Evolutionary conservation across 371 early-diverging fungal species (phyloP), one percentile per base, ranked within the genome.

Genomic region (Mortierella sp.): DNA sequence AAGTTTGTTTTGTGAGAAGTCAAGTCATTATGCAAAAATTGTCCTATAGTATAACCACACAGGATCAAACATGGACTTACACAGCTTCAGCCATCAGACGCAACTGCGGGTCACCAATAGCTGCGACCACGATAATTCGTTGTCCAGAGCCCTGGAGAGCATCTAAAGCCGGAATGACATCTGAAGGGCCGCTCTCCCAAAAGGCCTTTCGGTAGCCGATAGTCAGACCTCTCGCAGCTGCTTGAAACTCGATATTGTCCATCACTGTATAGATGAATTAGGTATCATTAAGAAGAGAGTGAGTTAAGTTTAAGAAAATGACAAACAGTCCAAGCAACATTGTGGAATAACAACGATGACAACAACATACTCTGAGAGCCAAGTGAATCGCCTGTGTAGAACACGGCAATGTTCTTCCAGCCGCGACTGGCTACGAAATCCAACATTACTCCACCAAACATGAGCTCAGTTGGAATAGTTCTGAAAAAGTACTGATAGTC

Each of bases 401-500:
- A 72, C 18, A 90, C 84, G 4, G 89, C 90, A 14, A 90, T 64
- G 0, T 66, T 71, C 11, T 87, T 84, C 90, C 90, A 90, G 5
- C 88, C 88, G 66, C 89, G 89, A 64, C 84, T 88, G 0, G 78
- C 72, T 0, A 89, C 73, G 68, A 90, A 90, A 16, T 86, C 73
- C n/a, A 90, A 67, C 28, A 87, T 87, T 8, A 89, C 90, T 43
- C 83, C 84, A 6, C 86, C 85, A 68, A 85, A 90, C 39, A 88
- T 67, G 16, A 90, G 68, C 43, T 88, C 86, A 3, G 90, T 90
- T 4, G 88, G 88, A 28, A 87, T 86, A 0, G 90, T 90, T 63
- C 90, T 84, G 61, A 88, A 90, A 62, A 90, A 90, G 49, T 88
- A 87, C 4, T 84, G 76, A 74, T 88, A 90, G 52, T 90, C 88